A percentile compares a stretch with the other conserved stretches of the same genome.
phyloP scores from a whole-genome alignment of 192 early-diverging fungal genomes.

The Coemansia sp. region DNA sequence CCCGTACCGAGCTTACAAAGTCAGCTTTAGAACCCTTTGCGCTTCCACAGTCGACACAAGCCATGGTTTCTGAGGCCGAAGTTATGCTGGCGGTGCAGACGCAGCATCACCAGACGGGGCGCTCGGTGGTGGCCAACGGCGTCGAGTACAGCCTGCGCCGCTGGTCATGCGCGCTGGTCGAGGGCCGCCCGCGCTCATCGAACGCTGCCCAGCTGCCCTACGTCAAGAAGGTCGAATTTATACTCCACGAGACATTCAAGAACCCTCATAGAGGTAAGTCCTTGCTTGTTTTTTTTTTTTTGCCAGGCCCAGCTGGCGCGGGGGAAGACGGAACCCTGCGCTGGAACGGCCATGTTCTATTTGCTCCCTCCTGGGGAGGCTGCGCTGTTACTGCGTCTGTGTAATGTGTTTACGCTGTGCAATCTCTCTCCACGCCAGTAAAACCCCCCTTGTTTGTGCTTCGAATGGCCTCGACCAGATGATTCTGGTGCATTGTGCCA shows the following conservation, averaged over 20 bases:
- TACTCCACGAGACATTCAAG: slow-evolving; percentile 47
- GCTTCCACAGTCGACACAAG: too few species aligned
- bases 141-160: slow-evolving; percentile 38
- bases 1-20: too few species aligned
- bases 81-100: slow-evolving; percentile 37
- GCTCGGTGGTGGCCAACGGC: slow-evolving; percentile 17
- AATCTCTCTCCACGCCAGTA: too few species aligned
- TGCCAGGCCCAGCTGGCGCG: too few species aligned
- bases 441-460: too few species aligned
- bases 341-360: neutral
- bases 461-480: too few species aligned
- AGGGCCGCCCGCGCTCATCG: slow-evolving; percentile 28
- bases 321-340: slow-evolving; percentile 2
- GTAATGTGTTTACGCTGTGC: too few species aligned
- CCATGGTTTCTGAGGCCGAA: slow-evolving; percentile 22
- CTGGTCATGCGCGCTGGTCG: slow-evolving; percentile 46
- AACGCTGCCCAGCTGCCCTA: slow-evolving; percentile 34
- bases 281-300: too few species aligned
- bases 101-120: slow-evolving; percentile 27
- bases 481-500: too few species aligned
- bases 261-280: slow-evolving; percentile 45
- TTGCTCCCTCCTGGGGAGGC: neutral
- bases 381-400: slow-evolving; percentile 2
- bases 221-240: slow-evolving; percentile 46
- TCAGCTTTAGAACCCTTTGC: too few species aligned